Base-by-base conservation (phyloP, 768 basidiomycete species). In the Candolleomyces efflorescens region DNA sequence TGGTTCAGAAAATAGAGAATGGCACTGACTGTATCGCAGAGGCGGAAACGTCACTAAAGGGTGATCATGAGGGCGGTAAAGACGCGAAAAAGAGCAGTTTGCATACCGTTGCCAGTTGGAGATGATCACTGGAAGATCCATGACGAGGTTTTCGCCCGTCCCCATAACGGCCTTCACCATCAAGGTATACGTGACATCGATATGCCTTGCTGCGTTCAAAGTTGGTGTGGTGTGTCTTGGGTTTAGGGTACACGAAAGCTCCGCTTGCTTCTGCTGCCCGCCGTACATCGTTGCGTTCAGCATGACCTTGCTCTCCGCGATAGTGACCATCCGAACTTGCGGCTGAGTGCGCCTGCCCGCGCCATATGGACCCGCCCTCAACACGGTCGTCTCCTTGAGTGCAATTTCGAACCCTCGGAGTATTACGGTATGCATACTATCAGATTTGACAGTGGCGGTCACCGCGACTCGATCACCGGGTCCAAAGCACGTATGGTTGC, bases 381-480 rank as follows among this genome's bases (percentile, higher is more conserved):
- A 90, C 15, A 89, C 83, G 2, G 86, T 88, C 4, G 85, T 81
- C 69, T 97, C 94, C 62, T 82, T 83, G 36, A 97, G 75, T 3
- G 82, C 80, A 61, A 94, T 83, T 67, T 95, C 92, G 67, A 92
- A 94, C 5, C 90, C 89, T 38, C 91, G 88, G 3, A 96, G 77
- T 51, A 89, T 82, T 59, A 88, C 81, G 12, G 88, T 84, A 39
- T 85, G 78, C 3, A 86, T 66, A 53, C 76, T 79, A 59, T 91
- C 87, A 0, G 89, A 90, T 67, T 84, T 86, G 57, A 96, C 75
- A 7, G 84, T 82, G 0, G 89, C 90, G 36, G 77, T 79, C 49
- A 94, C 80, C 12, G 83, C 74, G 36, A 95, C 83, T 18, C 85
- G 83, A 71, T 96, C 94, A 4, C 89, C 89, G 0, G 94, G 91